A percentile compares a stretch with the other conserved stretches of the same genome.
phyloP scores from a whole-genome alignment of 495 filamentous ascomycete species.

The Beverwykella pulmonaria region DNA sequence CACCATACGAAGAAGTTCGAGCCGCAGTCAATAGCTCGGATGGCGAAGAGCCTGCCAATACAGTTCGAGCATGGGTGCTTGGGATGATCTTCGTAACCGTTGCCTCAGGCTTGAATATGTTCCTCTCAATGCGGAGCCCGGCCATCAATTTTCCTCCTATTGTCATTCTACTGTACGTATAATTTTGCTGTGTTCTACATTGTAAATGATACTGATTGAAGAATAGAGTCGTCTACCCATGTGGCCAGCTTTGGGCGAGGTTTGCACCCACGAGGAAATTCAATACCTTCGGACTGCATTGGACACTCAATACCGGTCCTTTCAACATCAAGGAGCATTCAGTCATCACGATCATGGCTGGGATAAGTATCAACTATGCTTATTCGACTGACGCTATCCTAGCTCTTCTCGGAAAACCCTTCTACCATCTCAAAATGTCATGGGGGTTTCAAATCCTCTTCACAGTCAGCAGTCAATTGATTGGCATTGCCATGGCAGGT shows the following conservation, averaged over 20 bases:
- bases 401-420: slow-evolving; percentile 24
- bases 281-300: slow-evolving; percentile 30
- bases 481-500: slow-evolving; percentile 75
- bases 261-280: slow-evolving; percentile 30
- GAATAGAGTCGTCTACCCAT: slow-evolving; percentile 21
- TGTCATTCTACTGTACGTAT: slow-evolving; percentile 22
- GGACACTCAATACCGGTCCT: slow-evolving; percentile 38
- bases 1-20: slow-evolving; percentile 70
- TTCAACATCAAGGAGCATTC: slow-evolving; percentile 39
- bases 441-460: slow-evolving; percentile 70
- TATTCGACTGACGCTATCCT: slow-evolving; percentile 26
- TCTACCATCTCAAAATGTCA: slow-evolving; percentile 67
- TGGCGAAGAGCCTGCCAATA: slow-evolving; percentile 64
- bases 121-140: slow-evolving; percentile 32
- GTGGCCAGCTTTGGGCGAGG: slow-evolving; percentile 7
- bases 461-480: slow-evolving; percentile 68
- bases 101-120: slow-evolving; percentile 35
- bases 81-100: slow-evolving; percentile 57
- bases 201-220: background rate
- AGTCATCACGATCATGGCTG: slow-evolving; percentile 28
- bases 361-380: slow-evolving; percentile 27
- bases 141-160: slow-evolving; percentile 31
- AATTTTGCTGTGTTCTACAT: too few relatives aligned
- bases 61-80: slow-evolving; percentile 71
- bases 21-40: slow-evolving; percentile 55